Percentiles rank a stretch among this genome's conserved stretches.
These are phyloP conservation scores for Xylariaceae sp. DNA, from an alignment of 2,329 filamentous ascomycete genomes.

Conservation along the genomic window DNA sequence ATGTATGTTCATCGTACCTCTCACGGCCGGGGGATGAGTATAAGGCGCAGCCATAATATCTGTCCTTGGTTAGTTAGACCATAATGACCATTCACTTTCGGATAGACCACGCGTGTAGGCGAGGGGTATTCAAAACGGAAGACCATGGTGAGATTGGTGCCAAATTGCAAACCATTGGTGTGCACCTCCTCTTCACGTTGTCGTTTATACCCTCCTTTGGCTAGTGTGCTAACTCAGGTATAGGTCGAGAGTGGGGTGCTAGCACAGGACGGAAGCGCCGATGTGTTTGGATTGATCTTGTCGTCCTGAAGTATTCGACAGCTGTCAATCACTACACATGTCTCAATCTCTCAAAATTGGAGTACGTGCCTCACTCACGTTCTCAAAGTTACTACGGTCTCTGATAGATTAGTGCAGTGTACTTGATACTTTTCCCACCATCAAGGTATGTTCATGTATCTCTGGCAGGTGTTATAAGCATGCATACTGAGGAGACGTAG, in stretches of 20 bases:
- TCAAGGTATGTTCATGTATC: constrained; percentile 56
- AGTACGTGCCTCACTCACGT: constrained; percentile 40
- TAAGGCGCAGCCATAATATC: neutral
- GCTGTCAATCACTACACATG: constrained; percentile 72
- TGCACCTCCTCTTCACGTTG: constrained; percentile 31
- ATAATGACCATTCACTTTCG: constrained; percentile 32
- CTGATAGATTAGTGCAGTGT: constrained; percentile 46
- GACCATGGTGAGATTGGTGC: constrained; percentile 48
- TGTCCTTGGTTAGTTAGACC: neutral
- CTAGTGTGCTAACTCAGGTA: constrained; percentile 44
- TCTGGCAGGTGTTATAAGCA: too few relatives aligned
- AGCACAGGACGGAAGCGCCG: constrained; percentile 59
- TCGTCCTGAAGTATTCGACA: constrained; percentile 70
- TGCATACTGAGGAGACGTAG: neutral
- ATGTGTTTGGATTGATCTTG: constrained; percentile 70
- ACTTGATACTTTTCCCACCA: constrained; percentile 74
- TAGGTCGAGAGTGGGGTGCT: constrained; percentile 28
- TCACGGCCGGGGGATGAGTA: too few relatives aligned
- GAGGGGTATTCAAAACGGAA: constrained; percentile 68
- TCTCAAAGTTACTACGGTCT: neutral
- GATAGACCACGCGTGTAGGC: constrained; percentile 57
- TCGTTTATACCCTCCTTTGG: neutral
- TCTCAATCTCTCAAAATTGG: constrained; percentile 64
- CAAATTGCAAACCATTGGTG: constrained; percentile 48
- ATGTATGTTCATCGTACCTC: constrained; percentile 37